Conservation (phyloP, 306 rosid genomes). For the Vigna angularis region DNA sequence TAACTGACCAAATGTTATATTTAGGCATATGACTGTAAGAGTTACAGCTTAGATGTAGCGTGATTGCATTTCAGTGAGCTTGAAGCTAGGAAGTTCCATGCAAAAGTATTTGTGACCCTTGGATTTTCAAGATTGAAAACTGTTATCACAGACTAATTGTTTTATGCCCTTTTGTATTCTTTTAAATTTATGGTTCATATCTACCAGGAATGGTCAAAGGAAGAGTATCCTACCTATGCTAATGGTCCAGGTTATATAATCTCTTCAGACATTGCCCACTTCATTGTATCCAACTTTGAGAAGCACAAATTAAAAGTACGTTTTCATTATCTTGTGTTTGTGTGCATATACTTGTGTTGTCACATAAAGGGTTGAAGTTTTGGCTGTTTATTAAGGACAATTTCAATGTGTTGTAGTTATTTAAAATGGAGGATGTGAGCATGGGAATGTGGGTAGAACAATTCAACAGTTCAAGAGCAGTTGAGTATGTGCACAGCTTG, state of each 20-base stretch:
- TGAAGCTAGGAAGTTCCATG: background rate
- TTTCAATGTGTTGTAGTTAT: constrained; percentile 53
- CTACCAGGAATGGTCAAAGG: constrained; percentile 78
- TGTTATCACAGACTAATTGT: constrained; percentile 16
- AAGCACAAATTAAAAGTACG: constrained; percentile 68
- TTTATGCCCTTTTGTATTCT: background rate
- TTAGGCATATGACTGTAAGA: background rate
- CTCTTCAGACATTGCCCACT: constrained; percentile 67
- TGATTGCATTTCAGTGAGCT: background rate
- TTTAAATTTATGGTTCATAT: constrained; percentile 1
- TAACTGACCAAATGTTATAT: background rate
- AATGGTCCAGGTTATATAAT: constrained; percentile 77
- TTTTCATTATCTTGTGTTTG: constrained; percentile 20
- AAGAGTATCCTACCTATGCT: constrained; percentile 81
- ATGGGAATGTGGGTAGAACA: constrained; percentile 90
- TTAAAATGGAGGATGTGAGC: constrained; percentile 88
- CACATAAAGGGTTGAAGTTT: background rate
- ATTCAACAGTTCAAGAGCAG: constrained; percentile 62
- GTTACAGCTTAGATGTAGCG: background rate
- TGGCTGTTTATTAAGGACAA: background rate
- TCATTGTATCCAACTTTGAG: constrained; percentile 66
- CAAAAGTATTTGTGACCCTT: background rate
- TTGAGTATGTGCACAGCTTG: constrained; percentile 61
- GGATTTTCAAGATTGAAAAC: background rate
- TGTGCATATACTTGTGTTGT: background rate